Percentiles rank a stretch among this genome's conserved stretches.
Evolutionary conservation across 2,329 filamentous ascomycete genomes (phyloP).

Genomic region (Cyanodermella asteris): DNA sequence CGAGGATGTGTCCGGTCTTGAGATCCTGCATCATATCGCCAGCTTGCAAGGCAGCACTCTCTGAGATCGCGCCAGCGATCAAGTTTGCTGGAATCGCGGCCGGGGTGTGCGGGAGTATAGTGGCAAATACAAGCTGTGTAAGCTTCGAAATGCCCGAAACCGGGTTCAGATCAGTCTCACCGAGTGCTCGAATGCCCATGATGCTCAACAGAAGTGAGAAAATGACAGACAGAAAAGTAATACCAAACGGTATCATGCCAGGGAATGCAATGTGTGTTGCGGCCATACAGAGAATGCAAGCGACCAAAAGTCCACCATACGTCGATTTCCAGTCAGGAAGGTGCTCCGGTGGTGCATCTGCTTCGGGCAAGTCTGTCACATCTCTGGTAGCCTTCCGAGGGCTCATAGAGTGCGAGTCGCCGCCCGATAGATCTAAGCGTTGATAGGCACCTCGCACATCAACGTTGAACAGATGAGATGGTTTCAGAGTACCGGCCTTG

Average conservation of each 20-base stretch:
- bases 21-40: constrained; percentile 94
- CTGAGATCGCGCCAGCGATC: constrained; percentile 71
- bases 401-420: constrained; percentile 9
- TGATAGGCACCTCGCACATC: too few relatives aligned
- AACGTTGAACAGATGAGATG: constrained; percentile 11
- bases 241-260: constrained; percentile 53
- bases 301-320: constrained; percentile 50
- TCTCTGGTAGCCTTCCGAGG: too few relatives aligned
- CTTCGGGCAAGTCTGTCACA: constrained; percentile 31
- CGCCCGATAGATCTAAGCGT: too few relatives aligned
- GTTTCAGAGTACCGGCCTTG: constrained; percentile 12
- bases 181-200: constrained; percentile 42
- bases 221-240: constrained; percentile 56
- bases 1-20: constrained; percentile 84
- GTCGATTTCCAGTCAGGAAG: constrained; percentile 55
- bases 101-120: constrained; percentile 61
- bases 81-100: constrained; percentile 90
- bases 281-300: constrained; percentile 56
- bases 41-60: constrained; percentile 73
- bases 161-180: constrained; percentile 83
- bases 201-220: constrained; percentile 52
- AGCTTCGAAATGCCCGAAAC: constrained; percentile 94
- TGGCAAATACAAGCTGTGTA: constrained; percentile 82
- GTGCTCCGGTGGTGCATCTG: constrained; percentile 68
- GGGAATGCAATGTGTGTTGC: constrained; percentile 74